Evolutionary conservation across 768 basidiomycete genomes (phyloP).

Genomic region (Myochromella boudieri): DNA sequence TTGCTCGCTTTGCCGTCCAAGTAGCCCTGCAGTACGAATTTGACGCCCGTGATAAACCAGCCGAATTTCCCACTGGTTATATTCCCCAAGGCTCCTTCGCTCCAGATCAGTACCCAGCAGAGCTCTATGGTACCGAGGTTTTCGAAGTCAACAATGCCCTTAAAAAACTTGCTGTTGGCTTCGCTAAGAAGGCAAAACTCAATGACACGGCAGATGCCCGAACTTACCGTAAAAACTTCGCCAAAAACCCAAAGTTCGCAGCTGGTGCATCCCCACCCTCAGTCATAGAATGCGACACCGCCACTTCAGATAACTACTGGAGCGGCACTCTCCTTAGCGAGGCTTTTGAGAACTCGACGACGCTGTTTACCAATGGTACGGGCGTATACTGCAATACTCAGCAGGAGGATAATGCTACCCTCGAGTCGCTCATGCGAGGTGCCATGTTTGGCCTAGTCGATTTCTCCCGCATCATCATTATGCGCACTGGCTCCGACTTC

Average conservation of each 20-base stretch:
- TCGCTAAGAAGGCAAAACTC: constrained; percentile 9
- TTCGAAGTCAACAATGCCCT: constrained; percentile 15
- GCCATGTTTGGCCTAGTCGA: constrained; percentile 8
- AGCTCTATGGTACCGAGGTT: constrained; percentile 14
- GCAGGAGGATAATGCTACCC: constrained; percentile 14
- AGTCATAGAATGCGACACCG: constrained; percentile 13
- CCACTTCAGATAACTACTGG: constrained; percentile 12
- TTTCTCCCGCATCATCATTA: constrained; percentile 15
- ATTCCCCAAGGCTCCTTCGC: constrained; percentile 11
- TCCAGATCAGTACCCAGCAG: constrained; percentile 8
- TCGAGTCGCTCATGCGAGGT: constrained; percentile 14
- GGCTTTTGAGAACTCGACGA: constrained; percentile 14
- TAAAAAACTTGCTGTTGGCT: constrained; percentile 9
- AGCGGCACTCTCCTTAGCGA: constrained; percentile 13
- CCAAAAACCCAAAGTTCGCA: constrained; percentile 2
- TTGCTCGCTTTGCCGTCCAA: constrained; percentile 14
- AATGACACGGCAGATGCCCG: constrained; percentile 8
- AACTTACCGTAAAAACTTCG: constrained; percentile 8
- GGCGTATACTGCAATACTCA: constrained; percentile 15
- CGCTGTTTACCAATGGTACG: constrained; percentile 12
- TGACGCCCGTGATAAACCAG: constrained; percentile 14
- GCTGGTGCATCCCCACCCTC: constrained; percentile 7
- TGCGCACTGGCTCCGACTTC: constrained; percentile 16
- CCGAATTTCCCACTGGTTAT: constrained; percentile 11
- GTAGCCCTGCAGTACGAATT: constrained; percentile 14